Evolutionary conservation across 129 eudicot genomes (phyloP), one percentile per base, ranked within the genome.

Genomic region (Mikania micrantha): DNA sequence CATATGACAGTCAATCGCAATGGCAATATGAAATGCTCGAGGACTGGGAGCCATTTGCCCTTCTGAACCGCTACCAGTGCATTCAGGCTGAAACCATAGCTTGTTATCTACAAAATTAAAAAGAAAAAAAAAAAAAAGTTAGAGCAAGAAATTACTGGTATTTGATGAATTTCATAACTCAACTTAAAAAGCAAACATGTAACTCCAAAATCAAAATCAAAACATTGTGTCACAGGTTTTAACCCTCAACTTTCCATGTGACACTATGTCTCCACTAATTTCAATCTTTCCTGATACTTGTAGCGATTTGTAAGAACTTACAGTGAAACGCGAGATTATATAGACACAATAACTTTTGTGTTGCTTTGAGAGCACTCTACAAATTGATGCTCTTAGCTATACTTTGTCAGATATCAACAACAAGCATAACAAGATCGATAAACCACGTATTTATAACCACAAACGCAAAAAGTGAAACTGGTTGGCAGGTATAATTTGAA

Each of bases 1-100:
- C 96, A 93, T 82, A 77, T 93, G 96, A 77, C 90, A 86, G 61
- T 93, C 96, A 25, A 88, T 89, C 69, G 95, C 78, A 41, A 93
- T 90, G 60, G 99, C 95, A 70, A 86, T 85, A 65, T 93, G 99
- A 74, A 93, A 93, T 31, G 99, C 96, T 72, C 99, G 85, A 29
- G 99, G 92, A 66, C 87, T 76, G 12, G 99, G 99, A 8, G 90
- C 88, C 19, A 74, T 84, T 71, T 93, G 84, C 28, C 95, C 99
- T 19, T 93, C 95, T 53, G 90, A 84, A 58, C 86, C 92, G 75
- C 81, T 85, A 45, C 99, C 96, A 1, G 86, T 84, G 81, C 96
- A 93, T 64, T 93, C 90, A 12, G 95, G 99, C 81, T 83, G 89
- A 85, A 77, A 89, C 99, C 99, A 93, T 63, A 83, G 59, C 75